Conservation (phyloP, 352 stramenopile species). For the Phytophthora citrophthora region DNA sequence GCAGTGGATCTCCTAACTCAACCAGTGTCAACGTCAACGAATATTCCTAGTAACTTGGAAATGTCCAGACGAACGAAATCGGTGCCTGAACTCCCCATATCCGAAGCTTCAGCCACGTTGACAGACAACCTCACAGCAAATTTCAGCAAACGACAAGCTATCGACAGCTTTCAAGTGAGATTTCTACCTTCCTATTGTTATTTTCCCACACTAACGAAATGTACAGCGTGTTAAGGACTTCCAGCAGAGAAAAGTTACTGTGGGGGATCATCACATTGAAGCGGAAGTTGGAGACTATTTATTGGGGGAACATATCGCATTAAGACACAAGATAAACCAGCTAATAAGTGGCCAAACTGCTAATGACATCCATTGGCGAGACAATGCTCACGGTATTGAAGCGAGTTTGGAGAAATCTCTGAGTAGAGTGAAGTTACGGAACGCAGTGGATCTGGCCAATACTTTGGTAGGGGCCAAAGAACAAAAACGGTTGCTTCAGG, state of each 20-base stretch:
- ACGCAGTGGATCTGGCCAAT: slow-evolving; percentile 72
- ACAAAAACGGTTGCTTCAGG: slow-evolving; percentile 69
- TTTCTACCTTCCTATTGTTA: neutral
- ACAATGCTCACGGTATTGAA: slow-evolving; percentile 30
- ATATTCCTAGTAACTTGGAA: neutral
- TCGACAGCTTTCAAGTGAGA: slow-evolving; percentile 42
- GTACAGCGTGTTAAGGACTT: slow-evolving; percentile 52
- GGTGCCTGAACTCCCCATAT: slow-evolving; percentile 23
- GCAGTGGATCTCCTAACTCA: slow-evolving; percentile 53
- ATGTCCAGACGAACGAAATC: slow-evolving; percentile 6
- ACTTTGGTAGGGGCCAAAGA: slow-evolving; percentile 58
- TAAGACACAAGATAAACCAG: slow-evolving; percentile 43
- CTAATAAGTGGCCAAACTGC: slow-evolving; percentile 28
- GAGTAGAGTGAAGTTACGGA: slow-evolving; percentile 72
- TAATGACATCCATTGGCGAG: slow-evolving; percentile 19
- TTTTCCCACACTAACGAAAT: neutral
- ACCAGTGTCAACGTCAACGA: neutral
- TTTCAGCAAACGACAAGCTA: slow-evolving; percentile 46
- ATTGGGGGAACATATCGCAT: slow-evolving; percentile 38
- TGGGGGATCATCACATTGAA: slow-evolving; percentile 47
- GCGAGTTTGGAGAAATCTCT: slow-evolving; percentile 63
- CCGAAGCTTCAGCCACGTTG: slow-evolving; percentile 23
- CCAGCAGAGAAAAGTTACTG: slow-evolving; percentile 40
- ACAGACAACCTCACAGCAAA: slow-evolving; percentile 41
- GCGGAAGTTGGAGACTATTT: slow-evolving; percentile 53